Conservation (phyloP, 768 basidiomycete genomes). For the Cyclocybe aegerita region DNA sequence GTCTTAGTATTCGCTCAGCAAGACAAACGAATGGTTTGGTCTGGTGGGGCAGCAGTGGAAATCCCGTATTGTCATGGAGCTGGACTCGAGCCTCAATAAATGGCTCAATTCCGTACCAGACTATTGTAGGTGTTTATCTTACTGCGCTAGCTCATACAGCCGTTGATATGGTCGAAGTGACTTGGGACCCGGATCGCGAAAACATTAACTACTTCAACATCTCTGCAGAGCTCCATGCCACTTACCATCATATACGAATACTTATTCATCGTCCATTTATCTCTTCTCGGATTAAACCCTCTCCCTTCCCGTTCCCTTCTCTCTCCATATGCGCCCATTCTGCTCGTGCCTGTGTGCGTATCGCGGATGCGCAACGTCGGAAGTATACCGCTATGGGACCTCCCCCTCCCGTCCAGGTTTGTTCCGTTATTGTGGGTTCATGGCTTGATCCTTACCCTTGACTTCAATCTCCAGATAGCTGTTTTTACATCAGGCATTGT, state of each 20-base stretch:
- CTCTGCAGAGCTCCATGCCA: constrained; percentile 53
- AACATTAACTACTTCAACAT: constrained; percentile 51
- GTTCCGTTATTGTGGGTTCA: constrained; percentile 2
- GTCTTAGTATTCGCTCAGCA: constrained; percentile 76
- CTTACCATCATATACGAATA: constrained; percentile 64
- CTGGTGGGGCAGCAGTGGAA: constrained; percentile 67
- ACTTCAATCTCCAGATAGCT: constrained; percentile 27
- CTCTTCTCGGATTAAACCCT: constrained; percentile 51
- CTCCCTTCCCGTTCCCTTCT: constrained; percentile 56
- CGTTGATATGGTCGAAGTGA: constrained; percentile 29
- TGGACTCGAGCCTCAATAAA: constrained; percentile 70
- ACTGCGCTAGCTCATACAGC: background rate
- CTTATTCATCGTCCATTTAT: constrained; percentile 80
- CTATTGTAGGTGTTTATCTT: constrained; percentile 39
- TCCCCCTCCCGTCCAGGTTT: constrained; percentile 36
- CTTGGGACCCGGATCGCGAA: constrained; percentile 53
- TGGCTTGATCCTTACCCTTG: background rate
- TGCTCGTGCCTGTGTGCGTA: constrained; percentile 78
- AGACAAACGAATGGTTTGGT: constrained; percentile 63
- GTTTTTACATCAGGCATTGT: constrained; percentile 53
- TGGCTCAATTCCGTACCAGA: constrained; percentile 71
- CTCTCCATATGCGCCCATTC: constrained; percentile 79
- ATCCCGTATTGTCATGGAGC: constrained; percentile 63
- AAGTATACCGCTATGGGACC: constrained; percentile 22
- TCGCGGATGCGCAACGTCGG: constrained; percentile 59